phyloP scores from a whole-genome alignment of 108 stramenopile species.

The Skeletonema tropicum region DNA sequence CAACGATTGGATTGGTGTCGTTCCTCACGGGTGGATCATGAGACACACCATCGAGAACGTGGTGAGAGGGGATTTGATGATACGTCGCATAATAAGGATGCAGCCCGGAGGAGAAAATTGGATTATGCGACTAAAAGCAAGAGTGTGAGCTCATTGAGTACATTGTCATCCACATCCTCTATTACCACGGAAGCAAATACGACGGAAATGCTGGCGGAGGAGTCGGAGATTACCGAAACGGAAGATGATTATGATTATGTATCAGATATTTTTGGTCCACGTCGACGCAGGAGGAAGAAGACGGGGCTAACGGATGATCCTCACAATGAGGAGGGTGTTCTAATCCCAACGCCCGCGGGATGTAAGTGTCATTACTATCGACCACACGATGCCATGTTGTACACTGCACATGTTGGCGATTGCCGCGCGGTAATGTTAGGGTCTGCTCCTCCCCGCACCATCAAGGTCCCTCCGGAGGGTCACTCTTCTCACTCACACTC shows the following conservation, averaged over 20 bases:
- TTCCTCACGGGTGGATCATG: constrained; percentile 38
- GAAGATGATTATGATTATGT: constrained; percentile 78
- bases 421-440: constrained; percentile 86
- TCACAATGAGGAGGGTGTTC: constrained; percentile 39
- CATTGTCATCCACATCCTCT: constrained; percentile 70
- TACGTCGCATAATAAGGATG: constrained; percentile 80
- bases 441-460: constrained; percentile 77
- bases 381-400: constrained; percentile 79
- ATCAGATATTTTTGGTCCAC: constrained; percentile 37
- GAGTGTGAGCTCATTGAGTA: constrained; percentile 74
- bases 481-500: constrained; percentile 21
- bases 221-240: constrained; percentile 77
- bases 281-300: constrained; percentile 35
- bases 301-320: constrained; percentile 39
- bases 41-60: constrained; percentile 49
- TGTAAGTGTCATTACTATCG: constrained; percentile 78
- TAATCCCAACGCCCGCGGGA: constrained; percentile 65
- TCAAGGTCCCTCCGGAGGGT: constrained; percentile 68
- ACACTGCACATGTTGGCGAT: constrained; percentile 88
- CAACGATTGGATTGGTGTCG: constrained; percentile 81
- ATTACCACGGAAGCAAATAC: constrained; percentile 64
- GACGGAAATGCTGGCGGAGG: constrained; percentile 62
- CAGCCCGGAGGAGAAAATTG: constrained; percentile 70
- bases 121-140: constrained; percentile 74
- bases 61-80: constrained; percentile 57